These are phyloP conservation scores for Talaromyces sp. DNA, from an alignment of 2,329 filamentous ascomycete species.

Conservation along the genomic window DNA sequence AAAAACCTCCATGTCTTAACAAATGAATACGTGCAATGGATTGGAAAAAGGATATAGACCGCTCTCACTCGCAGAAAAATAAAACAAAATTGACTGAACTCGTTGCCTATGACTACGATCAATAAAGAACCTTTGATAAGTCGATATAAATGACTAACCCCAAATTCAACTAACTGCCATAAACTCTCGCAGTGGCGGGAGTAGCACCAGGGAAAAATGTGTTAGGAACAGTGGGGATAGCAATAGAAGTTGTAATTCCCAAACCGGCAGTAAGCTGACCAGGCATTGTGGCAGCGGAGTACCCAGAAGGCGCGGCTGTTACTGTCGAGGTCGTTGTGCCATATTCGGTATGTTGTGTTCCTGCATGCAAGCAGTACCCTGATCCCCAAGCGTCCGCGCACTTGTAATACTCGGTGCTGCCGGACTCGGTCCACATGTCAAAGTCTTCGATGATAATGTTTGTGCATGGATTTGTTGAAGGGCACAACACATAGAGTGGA, in stretches of 20 bases:
- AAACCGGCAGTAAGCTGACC: constrained; percentile 3
- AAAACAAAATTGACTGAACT: not conserved
- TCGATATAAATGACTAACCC: not conserved
- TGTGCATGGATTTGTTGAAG: constrained; percentile 7
- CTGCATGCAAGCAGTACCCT: constrained; percentile 6
- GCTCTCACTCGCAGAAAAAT: too few species aligned
- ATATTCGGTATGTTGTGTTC: constrained; percentile 5
- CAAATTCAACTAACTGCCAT: not conserved
- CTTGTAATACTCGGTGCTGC: constrained; percentile 8
- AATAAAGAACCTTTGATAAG: not conserved
- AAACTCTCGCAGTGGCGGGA: constrained; percentile 5
- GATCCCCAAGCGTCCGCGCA: constrained; percentile 9
- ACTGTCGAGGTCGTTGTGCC: constrained; percentile 6
- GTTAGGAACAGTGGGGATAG: constrained; percentile 9
- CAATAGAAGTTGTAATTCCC: constrained; percentile 7
- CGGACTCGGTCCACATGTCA: constrained; percentile 8
- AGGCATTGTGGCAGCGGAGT: constrained; percentile 9
- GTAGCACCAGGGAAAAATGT: constrained; percentile 7
- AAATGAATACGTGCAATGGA: too few species aligned
- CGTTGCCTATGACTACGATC: not conserved
- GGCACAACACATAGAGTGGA: constrained; percentile 4
- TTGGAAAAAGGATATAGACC: too few species aligned
- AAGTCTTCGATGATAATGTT: constrained; percentile 8
- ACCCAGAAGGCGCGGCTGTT: constrained; percentile 4
- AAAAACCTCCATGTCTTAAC: too few species aligned